phyloP scores from a whole-genome alignment of 495 filamentous ascomycete genomes.

The Rhypophila decipiens region DNA sequence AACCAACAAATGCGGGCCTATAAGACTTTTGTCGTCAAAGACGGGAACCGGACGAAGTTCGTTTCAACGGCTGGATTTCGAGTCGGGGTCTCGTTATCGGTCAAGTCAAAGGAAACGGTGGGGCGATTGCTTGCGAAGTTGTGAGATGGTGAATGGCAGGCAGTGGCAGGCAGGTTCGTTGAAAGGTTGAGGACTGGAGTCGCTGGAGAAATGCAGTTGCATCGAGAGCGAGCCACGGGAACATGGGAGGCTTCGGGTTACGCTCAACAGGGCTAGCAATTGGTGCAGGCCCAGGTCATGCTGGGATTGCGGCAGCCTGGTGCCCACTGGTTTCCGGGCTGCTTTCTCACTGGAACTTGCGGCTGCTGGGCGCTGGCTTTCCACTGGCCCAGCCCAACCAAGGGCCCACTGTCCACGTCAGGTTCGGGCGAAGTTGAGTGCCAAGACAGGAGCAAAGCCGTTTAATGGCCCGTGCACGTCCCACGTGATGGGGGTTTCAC shows the following conservation, averaged over 20 bases:
- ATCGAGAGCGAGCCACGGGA: conserved; percentile 16
- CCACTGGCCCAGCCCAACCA: not conserved
- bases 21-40: too few species aligned
- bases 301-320: conserved; percentile 9
- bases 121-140: too few species aligned
- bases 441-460: not conserved
- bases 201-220: not conserved
- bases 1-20: too few species aligned
- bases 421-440: not conserved
- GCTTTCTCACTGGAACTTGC: not conserved
- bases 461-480: not conserved
- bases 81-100: too few species aligned
- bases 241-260: conserved; percentile 4
- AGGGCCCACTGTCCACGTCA: not conserved
- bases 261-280: not conserved
- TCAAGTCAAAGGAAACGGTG: too few species aligned
- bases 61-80: too few species aligned
- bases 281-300: not conserved
- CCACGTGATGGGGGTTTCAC: not conserved
- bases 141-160: too few species aligned
- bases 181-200: conserved; percentile 1
- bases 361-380: not conserved
- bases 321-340: too few species aligned
- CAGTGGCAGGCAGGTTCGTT: not conserved
- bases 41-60: too few species aligned